These are phyloP conservation scores for Pichia exigua DNA, from an alignment of 805 yeast species.

Conservation along the genomic window DNA sequence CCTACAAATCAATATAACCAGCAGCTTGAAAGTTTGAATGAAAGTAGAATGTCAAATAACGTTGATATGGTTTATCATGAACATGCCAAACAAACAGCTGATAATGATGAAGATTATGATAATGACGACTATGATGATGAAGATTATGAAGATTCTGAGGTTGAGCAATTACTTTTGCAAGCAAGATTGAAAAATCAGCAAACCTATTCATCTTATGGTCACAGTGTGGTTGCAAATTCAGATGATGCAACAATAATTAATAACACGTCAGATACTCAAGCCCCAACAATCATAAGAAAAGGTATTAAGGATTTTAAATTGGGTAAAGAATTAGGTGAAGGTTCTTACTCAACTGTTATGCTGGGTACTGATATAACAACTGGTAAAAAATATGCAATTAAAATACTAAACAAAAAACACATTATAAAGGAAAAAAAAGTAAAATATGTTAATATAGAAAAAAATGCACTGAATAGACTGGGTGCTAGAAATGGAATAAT, in stretches of 20 bases:
- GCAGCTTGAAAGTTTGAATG: background rate
- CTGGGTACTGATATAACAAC: constrained; percentile 73
- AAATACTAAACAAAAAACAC: constrained; percentile 68
- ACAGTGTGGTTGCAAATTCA: background rate
- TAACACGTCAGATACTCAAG: constrained; percentile 30
- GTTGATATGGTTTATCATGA: background rate
- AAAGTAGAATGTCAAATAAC: background rate
- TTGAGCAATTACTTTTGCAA: constrained; percentile 3
- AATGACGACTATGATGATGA: no score
- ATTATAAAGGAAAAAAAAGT: constrained; percentile 77
- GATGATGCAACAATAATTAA: constrained; percentile 36
- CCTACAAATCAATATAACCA: background rate
- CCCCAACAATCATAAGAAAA: constrained; percentile 35
- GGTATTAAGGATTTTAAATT: constrained; percentile 80
- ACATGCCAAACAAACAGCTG: background rate
- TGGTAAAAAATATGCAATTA: constrained; percentile 61
- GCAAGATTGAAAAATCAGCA: background rate
- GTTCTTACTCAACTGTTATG: constrained; percentile 90
- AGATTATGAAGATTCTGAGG: constrained; percentile 6
- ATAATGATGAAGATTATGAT: constrained; percentile 7
- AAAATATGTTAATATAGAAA: constrained; percentile 77
- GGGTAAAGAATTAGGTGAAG: constrained; percentile 87
- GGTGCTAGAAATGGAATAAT: constrained; percentile 51
- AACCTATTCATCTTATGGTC: background rate
- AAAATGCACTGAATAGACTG: constrained; percentile 66